These are phyloP conservation scores for Vaccinium darrowii DNA, from an alignment of 148 eudicot species.

Conservation along the genomic window DNA sequence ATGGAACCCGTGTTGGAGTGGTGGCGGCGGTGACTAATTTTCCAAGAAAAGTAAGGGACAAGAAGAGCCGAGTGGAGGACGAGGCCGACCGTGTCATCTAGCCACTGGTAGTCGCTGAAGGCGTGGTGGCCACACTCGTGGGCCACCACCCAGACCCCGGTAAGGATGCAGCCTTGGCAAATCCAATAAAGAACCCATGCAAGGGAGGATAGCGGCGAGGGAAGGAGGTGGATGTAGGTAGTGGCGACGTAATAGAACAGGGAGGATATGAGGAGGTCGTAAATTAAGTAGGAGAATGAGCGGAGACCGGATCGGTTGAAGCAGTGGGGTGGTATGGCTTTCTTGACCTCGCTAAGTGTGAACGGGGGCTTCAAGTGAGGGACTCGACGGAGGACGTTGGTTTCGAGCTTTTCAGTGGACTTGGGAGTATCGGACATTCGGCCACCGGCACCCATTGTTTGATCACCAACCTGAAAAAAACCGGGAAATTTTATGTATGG, in stretches of 20 bases:
- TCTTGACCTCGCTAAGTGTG: constrained; percentile 68
- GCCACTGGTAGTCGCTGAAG: constrained; percentile 64
- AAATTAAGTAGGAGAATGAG: constrained; percentile 67
- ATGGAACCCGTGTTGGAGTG: constrained; percentile 85
- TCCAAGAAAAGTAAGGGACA: constrained; percentile 90
- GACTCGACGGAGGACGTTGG: constrained; percentile 42
- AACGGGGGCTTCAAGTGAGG: constrained; percentile 76
- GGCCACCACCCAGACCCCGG: constrained; percentile 65
- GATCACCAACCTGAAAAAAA: constrained; percentile 22
- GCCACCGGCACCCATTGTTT: constrained; percentile 73
- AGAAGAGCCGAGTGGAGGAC: constrained; percentile 79
- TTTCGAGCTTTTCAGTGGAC: constrained; percentile 31
- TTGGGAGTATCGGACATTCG: constrained; percentile 44
- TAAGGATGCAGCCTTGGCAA: constrained; percentile 53
- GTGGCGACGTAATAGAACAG: constrained; percentile 63
- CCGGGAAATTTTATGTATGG: too few relatives aligned
- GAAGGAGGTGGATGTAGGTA: constrained; percentile 57
- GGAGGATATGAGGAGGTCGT: constrained; percentile 53
- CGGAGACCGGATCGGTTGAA: constrained; percentile 71
- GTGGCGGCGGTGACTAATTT: constrained; percentile 86
- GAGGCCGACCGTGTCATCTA: constrained; percentile 73
- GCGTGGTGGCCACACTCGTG: constrained; percentile 79
- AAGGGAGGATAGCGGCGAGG: constrained; percentile 47
- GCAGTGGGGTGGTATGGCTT: constrained; percentile 88
- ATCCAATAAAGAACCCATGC: constrained; percentile 71